phyloP scores from a whole-genome alignment of 139 green algal genomes.

The Protoeuglena noctilucae region DNA sequence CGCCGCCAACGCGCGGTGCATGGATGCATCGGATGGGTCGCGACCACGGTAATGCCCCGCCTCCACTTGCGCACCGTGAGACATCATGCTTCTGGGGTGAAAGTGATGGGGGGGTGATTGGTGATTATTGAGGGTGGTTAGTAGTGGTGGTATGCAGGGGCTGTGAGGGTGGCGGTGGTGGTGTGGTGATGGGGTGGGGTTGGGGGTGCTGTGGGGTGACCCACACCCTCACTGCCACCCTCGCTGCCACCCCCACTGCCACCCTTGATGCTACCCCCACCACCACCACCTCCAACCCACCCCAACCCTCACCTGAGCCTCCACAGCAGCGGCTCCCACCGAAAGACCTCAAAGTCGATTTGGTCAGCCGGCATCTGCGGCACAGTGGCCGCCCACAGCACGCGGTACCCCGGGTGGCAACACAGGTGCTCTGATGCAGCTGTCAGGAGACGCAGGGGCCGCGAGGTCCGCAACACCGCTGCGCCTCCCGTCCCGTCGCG shows the following conservation, averaged over 20 bases:
- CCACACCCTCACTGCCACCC: slow-evolving; percentile 23
- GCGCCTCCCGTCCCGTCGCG: background rate
- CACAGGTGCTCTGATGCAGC: slow-evolving; percentile 38
- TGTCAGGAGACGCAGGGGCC: slow-evolving; percentile 16
- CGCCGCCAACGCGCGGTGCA: too few relatives aligned
- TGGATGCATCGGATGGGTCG: too few relatives aligned
- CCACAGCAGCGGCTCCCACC: slow-evolving; percentile 33
- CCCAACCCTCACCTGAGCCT: slow-evolving; percentile 33
- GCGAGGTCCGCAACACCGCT: background rate
- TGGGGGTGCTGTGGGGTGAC: slow-evolving; percentile 3
- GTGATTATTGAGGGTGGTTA: slow-evolving; percentile 27
- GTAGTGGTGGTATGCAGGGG: background rate
- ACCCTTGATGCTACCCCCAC: too few relatives aligned
- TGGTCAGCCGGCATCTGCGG: slow-evolving; percentile 22
- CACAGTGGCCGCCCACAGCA: slow-evolving; percentile 29
- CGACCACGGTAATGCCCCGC: too few relatives aligned
- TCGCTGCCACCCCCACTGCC: background rate
- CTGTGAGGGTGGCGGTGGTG: too few relatives aligned
- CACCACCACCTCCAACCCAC: slow-evolving; percentile 24
- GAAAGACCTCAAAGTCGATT: slow-evolving; percentile 55
- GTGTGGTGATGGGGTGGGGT: slow-evolving; percentile 27
- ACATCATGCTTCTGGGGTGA: too few relatives aligned
- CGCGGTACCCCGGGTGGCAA: slow-evolving; percentile 31
- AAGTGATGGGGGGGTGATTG: too few relatives aligned
- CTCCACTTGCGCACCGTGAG: too few relatives aligned